A percentile compares a stretch with the other conserved stretches of the same genome.
Conservation (phyloP, 2,329 filamentous ascomycete species). For the Hortaea werneckii region DNA sequence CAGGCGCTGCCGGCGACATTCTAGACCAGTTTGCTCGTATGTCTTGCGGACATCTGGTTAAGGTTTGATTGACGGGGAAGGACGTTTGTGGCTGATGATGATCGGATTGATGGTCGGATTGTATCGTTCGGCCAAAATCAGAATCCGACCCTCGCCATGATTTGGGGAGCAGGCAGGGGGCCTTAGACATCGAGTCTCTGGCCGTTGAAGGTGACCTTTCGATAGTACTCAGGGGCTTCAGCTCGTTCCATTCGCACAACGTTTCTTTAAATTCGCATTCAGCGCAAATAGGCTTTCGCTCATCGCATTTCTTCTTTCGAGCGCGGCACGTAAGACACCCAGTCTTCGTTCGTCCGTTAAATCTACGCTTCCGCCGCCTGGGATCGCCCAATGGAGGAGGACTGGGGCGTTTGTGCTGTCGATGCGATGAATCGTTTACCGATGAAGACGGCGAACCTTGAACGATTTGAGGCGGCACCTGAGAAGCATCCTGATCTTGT, state of each 20-base stretch:
- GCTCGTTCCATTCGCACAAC: constrained; percentile 77
- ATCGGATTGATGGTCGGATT: no score
- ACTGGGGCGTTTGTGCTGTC: constrained; percentile 27
- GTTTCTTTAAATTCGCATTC: constrained; percentile 90
- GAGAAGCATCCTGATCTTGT: no score
- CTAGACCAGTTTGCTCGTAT: constrained; percentile 1
- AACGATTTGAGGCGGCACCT: no score
- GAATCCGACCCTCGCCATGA: background rate
- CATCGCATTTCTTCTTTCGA: constrained; percentile 97
- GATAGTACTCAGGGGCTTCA: constrained; percentile 16
- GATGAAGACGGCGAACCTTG: no score
- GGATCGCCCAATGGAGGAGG: constrained; percentile 10
- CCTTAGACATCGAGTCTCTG: constrained; percentile 8
- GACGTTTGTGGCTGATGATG: no score
- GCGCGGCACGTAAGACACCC: constrained; percentile 85
- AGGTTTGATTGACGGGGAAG: no score
- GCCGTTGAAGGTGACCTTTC: constrained; percentile 7
- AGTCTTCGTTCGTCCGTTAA: constrained; percentile 92
- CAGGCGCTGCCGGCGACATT: constrained; percentile 5
- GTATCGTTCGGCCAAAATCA: no score
- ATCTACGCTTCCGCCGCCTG: constrained; percentile 67
- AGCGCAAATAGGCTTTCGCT: constrained; percentile 81
- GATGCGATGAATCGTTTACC: constrained; percentile 6
- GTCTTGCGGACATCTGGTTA: background rate
- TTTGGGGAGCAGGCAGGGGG: constrained; percentile 4